Base-by-base conservation (phyloP, 192 early-diverging fungal species). In the Gigaspora rosea region DNA sequence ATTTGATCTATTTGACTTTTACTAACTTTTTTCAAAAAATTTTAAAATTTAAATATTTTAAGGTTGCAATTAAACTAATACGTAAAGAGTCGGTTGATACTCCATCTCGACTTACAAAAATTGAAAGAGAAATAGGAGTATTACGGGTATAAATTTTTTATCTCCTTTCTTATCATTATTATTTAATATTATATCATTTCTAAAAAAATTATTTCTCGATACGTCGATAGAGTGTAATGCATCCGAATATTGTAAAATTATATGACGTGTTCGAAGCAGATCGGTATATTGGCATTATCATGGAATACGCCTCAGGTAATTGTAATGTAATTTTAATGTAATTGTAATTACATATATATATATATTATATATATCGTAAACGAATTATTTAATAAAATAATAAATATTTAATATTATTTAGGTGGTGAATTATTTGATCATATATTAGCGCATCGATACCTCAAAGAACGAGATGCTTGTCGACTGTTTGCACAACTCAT, bases 341-440 rank as follows among this genome's bases (percentile, higher is more conserved):
- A 27, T 27, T 27, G 27, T 27, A 27, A 41, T 41, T 41, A 41
- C 41, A 41, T 41, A 41, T 41, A 27, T 1, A 27, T 27, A 27
- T 27, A 27, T 27, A 27, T 27, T 27, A 27, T 27, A 41, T 41
- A 41, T 41, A 41, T 41, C 41, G 41, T 41, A 41, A 27, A 41
- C 41, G 41, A 41, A 41, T 2, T 0, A 41, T 1, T 66, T 58
- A 69, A 66, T 71, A 51, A 27, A 11, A 54, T 16, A 27, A 68
- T 36, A 2, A 36, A 5, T 27, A 27, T 27, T 83, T 74, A 27
- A 52, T 56, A 63, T 54, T n/a, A 61, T n/a, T 54, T 71, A 89
- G 95, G 94, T 75, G 96, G 97, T 49, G 97, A 99, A 84, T 85
- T 99, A 58, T 99, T 99, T 82, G 97, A 99, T 82, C 92, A 98